phyloP scores from a whole-genome alignment of 352 stramenopile genomes.

The Halophytophthora batemanensis region DNA sequence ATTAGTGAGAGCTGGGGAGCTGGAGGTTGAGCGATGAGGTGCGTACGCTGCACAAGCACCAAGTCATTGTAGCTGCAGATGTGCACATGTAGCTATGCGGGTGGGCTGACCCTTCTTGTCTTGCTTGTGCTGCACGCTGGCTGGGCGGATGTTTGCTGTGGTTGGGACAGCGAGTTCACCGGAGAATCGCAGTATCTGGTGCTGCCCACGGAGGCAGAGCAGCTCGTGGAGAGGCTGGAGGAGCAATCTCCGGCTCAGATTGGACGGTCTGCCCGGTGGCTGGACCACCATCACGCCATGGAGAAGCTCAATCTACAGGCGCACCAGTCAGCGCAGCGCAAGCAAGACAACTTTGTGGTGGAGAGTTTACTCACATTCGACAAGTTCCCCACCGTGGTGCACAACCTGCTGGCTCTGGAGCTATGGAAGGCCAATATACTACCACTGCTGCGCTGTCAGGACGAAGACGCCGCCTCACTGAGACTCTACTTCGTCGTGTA shows the following conservation, averaged over 20 bases:
- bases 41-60: no score
- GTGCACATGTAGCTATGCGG: no score
- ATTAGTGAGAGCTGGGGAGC: not conserved
- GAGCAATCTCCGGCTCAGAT: constrained; percentile 62
- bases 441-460: constrained; percentile 48
- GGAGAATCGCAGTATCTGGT: constrained; percentile 53
- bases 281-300: constrained; percentile 84
- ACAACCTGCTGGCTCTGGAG: constrained; percentile 88
- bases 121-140: not conserved
- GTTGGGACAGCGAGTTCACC: constrained; percentile 20
- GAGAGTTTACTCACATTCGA: constrained; percentile 91
- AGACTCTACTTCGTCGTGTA: constrained; percentile 93
- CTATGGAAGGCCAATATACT: constrained; percentile 87
- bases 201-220: constrained; percentile 76
- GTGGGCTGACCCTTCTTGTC: not conserved
- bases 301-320: constrained; percentile 94
- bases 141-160: no score
- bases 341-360: constrained; percentile 93
- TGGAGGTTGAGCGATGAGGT: no score
- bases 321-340: constrained; percentile 87
- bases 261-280: constrained; percentile 63
- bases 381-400: constrained; percentile 86
- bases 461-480: constrained; percentile 62
- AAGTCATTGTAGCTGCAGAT: not conserved
- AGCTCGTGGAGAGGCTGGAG: constrained; percentile 72